Evolutionary conservation across 768 basidiomycete species (phyloP).

Genomic region (Suillus variegatus): DNA sequence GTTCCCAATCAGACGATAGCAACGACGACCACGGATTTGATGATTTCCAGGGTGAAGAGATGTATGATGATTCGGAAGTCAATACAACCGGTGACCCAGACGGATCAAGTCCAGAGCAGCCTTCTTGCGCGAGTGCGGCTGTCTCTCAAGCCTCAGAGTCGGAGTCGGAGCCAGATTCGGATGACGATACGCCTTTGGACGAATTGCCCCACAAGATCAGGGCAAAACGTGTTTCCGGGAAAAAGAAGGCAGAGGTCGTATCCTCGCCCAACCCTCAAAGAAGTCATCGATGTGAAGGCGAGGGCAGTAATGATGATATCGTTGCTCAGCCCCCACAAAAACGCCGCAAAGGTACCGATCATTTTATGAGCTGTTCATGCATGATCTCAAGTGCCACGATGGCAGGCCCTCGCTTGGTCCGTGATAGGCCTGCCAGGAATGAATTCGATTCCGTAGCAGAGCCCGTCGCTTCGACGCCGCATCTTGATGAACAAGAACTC

Average conservation of each 20-base stretch:
- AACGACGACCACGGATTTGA: neutral
- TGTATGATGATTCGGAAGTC: neutral
- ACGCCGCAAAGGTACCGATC: constrained; percentile 1
- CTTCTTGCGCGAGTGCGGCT: neutral
- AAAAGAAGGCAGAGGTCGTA: neutral
- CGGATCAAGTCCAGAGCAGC: neutral
- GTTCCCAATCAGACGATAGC: neutral
- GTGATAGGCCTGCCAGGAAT: neutral
- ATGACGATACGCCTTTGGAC: constrained; percentile 3
- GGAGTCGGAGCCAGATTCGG: neutral
- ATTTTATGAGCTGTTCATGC: neutral
- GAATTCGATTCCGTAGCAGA: neutral
- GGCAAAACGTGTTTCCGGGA: neutral
- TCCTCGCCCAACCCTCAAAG: neutral
- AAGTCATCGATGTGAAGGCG: no score
- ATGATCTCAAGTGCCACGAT: neutral
- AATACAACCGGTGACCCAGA: neutral
- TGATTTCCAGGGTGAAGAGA: neutral
- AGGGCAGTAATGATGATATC: neutral
- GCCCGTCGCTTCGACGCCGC: neutral
- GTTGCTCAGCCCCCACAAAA: neutral
- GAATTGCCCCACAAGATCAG: neutral
- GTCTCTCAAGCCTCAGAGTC: neutral
- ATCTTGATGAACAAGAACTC: neutral
- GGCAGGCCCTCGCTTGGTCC: neutral